Evolutionary conservation across 305 asterid genomes (phyloP).

Genomic region (Solanum hybrid): DNA sequence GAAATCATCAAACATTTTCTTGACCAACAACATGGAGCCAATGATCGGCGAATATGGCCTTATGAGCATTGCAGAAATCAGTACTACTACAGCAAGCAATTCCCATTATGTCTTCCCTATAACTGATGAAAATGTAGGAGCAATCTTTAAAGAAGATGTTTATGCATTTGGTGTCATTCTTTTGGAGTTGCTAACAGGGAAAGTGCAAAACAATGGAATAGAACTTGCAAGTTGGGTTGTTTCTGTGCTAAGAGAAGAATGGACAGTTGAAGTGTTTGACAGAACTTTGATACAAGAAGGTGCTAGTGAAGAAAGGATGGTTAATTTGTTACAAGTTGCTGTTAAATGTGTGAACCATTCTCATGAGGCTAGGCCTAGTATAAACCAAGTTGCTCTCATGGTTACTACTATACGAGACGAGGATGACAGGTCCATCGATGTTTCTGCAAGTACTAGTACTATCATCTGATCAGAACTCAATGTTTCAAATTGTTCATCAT

Average conservation of each 20-base stretch:
- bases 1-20: slow-evolving; percentile 68
- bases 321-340: slow-evolving; percentile 49
- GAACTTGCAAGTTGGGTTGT: slow-evolving; percentile 68
- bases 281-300: slow-evolving; percentile 48
- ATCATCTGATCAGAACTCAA: neutral
- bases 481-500: neutral
- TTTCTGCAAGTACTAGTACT: slow-evolving; percentile 23
- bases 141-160: slow-evolving; percentile 39
- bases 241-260: slow-evolving; percentile 59
- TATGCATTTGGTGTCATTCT: slow-evolving; percentile 59
- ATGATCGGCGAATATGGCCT: slow-evolving; percentile 65
- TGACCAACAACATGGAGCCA: slow-evolving; percentile 49
- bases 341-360: slow-evolving; percentile 43
- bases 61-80: slow-evolving; percentile 9
- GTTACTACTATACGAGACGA: slow-evolving; percentile 43
- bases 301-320: slow-evolving; percentile 66
- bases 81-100: slow-evolving; percentile 1
- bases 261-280: slow-evolving; percentile 81
- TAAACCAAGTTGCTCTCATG: slow-evolving; percentile 44
- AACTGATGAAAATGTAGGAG: slow-evolving; percentile 19
- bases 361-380: slow-evolving; percentile 40
- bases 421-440: slow-evolving; percentile 57
- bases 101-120: slow-evolving; percentile 10
- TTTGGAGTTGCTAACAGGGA: slow-evolving; percentile 67
- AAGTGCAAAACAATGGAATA: slow-evolving; percentile 36